phyloP scores from a whole-genome alignment of 805 yeast species.

The Hanseniaspora lachancei region DNA sequence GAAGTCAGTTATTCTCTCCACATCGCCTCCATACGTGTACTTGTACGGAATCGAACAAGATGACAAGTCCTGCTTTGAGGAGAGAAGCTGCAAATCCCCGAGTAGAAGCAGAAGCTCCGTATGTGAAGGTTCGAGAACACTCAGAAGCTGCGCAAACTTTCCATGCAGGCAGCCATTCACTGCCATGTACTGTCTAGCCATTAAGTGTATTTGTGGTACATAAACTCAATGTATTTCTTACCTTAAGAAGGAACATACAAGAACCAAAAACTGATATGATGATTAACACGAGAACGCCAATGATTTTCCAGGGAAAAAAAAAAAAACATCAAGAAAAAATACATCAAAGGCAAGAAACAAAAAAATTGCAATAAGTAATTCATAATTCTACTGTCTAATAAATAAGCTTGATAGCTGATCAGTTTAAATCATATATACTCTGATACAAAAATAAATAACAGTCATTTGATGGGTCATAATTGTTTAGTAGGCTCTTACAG shows the following conservation, averaged over 20 bases:
- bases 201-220: background rate
- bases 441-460: background rate
- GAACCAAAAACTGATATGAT: too few species aligned
- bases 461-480: background rate
- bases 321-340: too few species aligned
- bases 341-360: too few species aligned
- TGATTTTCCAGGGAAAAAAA: background rate
- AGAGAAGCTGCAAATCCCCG: conserved; percentile 82
- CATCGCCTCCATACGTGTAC: conserved; percentile 32
- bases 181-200: conserved; percentile 35
- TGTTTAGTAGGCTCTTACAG: conserved; percentile 75
- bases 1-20: conserved; percentile 57
- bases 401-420: background rate
- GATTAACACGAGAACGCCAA: too few species aligned
- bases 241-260: too few species aligned
- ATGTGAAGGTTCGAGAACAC: conserved; percentile 21
- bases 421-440: background rate
- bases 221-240: too few species aligned
- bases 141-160: conserved; percentile 48
- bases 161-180: conserved; percentile 91
- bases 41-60: conserved; percentile 71
- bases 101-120: conserved; percentile 61
- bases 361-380: too few species aligned
- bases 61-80: conserved; percentile 49
- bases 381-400: background rate